Base-by-base conservation (phyloP, 2,329 filamentous ascomycete genomes). In the Aspergillus felis region DNA sequence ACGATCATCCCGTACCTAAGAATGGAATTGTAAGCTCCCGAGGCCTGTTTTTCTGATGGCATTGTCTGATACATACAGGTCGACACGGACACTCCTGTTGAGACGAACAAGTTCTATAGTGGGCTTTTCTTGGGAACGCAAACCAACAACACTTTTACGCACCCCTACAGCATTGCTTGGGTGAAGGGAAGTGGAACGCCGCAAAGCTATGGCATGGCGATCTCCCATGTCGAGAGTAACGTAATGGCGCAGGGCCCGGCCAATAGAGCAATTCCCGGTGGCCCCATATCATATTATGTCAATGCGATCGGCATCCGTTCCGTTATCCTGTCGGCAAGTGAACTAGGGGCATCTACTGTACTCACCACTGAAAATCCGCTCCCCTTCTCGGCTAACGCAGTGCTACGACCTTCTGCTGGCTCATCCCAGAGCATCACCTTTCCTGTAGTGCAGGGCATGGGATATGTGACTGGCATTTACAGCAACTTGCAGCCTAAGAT, bases 371-470 rank as follows among this genome's bases (percentile, higher is more conserved):
- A 85, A 55, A 77, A 79, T 0, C 74, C 82, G 25, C 73, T 79
- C 54, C 80, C 80, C 1, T 85, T 86, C 65, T 86, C 84, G 0
- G 82, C 81, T 14, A 86, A 91, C 61, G 85, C 91, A 49, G 87
- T 89, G 48, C 78, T 97, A 32, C 82, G 78, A 52, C 79, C 81
- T 2, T 76, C 79, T 24, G 68, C 73, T n/a, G 78, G 78, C 2
- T 80, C 82, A 7, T 71, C 79, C 1, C 83, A 88, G 0, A 79
- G 82, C 1, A 82, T 97, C 22, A 87, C 84, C 0, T 91, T 96
- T 62, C 92, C 92, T 0, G 70, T 97, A 7, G 86, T 96, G 0
- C 93, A 97, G 69, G 94, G 94, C 10, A 94, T 95, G 86, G 88
- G 85, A 0, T 96, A 92, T 66, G 80, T 96, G 20, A 97, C 92